Conservation (phyloP, 2,329 filamentous ascomycete species). For the Helminthosporium solani region DNA sequence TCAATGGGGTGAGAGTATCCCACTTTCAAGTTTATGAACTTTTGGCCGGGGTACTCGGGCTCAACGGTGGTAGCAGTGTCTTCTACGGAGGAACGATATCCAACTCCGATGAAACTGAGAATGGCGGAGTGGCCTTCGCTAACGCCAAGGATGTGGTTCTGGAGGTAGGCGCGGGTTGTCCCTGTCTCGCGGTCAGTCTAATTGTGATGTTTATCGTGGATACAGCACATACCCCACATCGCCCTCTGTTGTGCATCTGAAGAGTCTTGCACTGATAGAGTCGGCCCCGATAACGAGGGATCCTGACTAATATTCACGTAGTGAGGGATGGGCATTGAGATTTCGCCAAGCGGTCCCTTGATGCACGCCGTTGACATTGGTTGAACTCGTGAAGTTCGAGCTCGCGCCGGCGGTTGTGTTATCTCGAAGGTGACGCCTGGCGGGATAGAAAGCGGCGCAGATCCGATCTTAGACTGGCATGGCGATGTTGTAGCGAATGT, state of each 20-base stretch:
- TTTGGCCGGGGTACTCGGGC: slow-evolving; percentile 74
- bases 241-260: slow-evolving; percentile 74
- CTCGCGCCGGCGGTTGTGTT: slow-evolving; percentile 62
- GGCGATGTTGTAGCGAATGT: slow-evolving; percentile 71
- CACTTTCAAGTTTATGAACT: slow-evolving; percentile 90
- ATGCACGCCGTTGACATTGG: slow-evolving; percentile 70
- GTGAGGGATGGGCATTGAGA: slow-evolving; percentile 75
- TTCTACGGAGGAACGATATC: slow-evolving; percentile 89
- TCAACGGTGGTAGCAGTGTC: slow-evolving; percentile 65
- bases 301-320: slow-evolving; percentile 75
- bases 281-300: slow-evolving; percentile 60
- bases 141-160: slow-evolving; percentile 88
- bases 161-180: slow-evolving; percentile 84
- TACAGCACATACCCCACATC: slow-evolving; percentile 80
- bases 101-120: slow-evolving; percentile 88
- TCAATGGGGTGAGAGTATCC: slow-evolving; percentile 97
- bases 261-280: slow-evolving; percentile 68
- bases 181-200: slow-evolving; percentile 53
- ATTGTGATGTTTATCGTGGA: not conserved
- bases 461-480: slow-evolving; percentile 79
- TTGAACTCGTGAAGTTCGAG: slow-evolving; percentile 62
- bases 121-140: slow-evolving; percentile 96
- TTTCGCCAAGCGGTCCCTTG: slow-evolving; percentile 76
- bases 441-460: slow-evolving; percentile 54
- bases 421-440: slow-evolving; percentile 66